Conservation (phyloP, 2,329 filamentous ascomycete genomes). For the Tolypocladium sp. region DNA sequence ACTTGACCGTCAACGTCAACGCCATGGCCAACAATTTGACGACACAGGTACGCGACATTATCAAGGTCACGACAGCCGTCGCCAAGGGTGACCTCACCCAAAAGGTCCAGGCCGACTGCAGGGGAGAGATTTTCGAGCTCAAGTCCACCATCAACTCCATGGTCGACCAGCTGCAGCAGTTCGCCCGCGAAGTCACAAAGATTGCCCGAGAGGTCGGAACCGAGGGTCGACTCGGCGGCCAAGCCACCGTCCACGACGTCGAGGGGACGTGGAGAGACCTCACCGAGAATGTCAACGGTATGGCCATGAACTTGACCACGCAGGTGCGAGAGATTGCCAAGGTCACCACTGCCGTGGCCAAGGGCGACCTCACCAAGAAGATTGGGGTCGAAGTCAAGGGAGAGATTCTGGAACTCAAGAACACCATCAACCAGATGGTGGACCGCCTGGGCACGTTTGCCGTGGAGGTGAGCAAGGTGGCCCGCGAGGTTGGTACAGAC, state of each 20-base stretch:
- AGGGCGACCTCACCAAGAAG: conserved; percentile 90
- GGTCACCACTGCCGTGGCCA: conserved; percentile 90
- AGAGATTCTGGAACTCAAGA: conserved; percentile 91
- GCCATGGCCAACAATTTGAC: conserved; percentile 84
- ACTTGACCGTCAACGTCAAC: conserved; percentile 77
- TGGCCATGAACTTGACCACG: conserved; percentile 96
- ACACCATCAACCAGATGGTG: conserved; percentile 98
- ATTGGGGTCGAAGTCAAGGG: conserved; percentile 90
- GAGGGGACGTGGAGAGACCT: conserved; percentile 96
- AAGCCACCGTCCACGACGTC: conserved; percentile 92
- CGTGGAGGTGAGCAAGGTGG: conserved; percentile 91
- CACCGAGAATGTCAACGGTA: conserved; percentile 92
- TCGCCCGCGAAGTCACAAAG: conserved; percentile 93
- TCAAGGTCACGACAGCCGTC: conserved; percentile 65
- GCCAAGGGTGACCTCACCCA: conserved; percentile 86
- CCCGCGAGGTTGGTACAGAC: conserved; percentile 92
- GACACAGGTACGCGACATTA: conserved; percentile 90
- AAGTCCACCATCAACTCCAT: conserved; percentile 99
- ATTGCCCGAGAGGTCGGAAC: conserved; percentile 95
- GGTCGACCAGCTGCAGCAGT: conserved; percentile 96
- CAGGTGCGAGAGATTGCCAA: conserved; percentile 97
- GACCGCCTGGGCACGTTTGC: conserved; percentile 93
- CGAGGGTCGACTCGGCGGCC: conserved; percentile 85
- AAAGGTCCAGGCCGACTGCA: conserved; percentile 88
- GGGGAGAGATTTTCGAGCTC: conserved; percentile 85